Evolutionary conservation across 805 yeast species (phyloP).

Genomic region (Lipomyces sp.): DNA sequence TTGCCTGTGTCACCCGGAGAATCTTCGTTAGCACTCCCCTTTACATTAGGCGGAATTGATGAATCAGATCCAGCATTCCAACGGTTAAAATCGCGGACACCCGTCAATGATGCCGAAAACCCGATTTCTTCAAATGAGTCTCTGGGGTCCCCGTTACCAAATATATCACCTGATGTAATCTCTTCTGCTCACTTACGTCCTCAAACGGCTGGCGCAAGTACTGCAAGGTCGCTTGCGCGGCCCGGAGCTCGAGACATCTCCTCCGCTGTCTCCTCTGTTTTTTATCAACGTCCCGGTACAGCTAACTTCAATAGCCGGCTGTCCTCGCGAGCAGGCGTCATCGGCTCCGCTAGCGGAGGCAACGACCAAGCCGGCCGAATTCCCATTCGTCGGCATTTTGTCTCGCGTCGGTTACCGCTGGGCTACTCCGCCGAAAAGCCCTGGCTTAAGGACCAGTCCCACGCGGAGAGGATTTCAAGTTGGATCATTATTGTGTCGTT

Average conservation of each 20-base stretch:
- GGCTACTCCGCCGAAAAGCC: conserved; percentile 32
- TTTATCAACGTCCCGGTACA: conserved; percentile 1
- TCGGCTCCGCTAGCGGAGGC: neutral
- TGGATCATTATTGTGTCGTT: conserved; percentile 16
- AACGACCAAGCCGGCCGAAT: conserved; percentile 14
- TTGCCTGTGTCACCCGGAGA: too few relatives aligned
- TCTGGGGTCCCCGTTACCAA: too few relatives aligned
- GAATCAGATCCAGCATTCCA: neutral
- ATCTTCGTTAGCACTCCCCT: neutral
- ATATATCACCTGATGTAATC: too few relatives aligned
- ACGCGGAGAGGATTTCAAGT: conserved; percentile 13
- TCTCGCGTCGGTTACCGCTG: conserved; percentile 29
- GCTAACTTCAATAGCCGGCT: too few relatives aligned
- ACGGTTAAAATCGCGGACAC: neutral
- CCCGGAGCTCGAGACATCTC: too few relatives aligned
- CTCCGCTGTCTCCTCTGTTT: too few relatives aligned
- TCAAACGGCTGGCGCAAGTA: too few relatives aligned
- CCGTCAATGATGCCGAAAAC: neutral
- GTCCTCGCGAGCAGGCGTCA: neutral
- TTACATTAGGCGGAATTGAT: neutral
- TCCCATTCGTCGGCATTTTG: conserved; percentile 19
- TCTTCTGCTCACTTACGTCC: too few relatives aligned
- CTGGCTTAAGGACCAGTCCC: conserved; percentile 20
- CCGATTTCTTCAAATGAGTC: too few relatives aligned
- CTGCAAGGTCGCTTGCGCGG: too few relatives aligned